phyloP scores from a whole-genome alignment of 2,329 filamentous ascomycete genomes.

The Rhynchosporium agropyri region DNA sequence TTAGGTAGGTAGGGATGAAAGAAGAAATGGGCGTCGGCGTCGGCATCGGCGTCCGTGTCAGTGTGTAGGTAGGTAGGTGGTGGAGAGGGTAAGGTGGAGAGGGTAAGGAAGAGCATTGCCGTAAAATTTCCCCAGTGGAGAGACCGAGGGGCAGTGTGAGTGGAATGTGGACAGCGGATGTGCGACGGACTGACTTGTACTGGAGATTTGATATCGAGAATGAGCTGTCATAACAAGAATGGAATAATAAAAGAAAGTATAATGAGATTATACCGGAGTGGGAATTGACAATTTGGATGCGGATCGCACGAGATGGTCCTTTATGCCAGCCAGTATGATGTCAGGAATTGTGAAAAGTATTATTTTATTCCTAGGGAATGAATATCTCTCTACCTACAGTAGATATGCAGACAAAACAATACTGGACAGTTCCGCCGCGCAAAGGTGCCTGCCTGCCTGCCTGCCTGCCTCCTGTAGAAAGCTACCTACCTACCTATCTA shows the following conservation, averaged over 20 bases:
- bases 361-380: too few relatives aligned
- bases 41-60: not conserved
- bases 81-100: not conserved
- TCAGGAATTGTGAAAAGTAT: too few relatives aligned
- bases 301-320: too few relatives aligned
- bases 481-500: too few relatives aligned
- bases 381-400: too few relatives aligned
- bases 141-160: not conserved
- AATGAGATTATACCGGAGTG: not conserved
- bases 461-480: too few relatives aligned
- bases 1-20: not conserved
- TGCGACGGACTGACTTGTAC: not conserved
- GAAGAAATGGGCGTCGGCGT: not conserved
- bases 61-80: not conserved
- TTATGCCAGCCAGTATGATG: too few relatives aligned
- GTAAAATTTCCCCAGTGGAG: slow-evolving; percentile 7
- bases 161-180: not conserved
- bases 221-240: slow-evolving; percentile 8
- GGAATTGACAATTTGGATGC: too few relatives aligned
- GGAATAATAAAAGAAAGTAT: not conserved
- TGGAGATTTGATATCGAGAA: slow-evolving; percentile 14
- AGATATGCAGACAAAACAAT: too few relatives aligned
- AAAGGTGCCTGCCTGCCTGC: too few relatives aligned
- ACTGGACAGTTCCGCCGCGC: too few relatives aligned
- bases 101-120: slow-evolving; percentile 4